Conservation (phyloP, 208 protist species). For the Leishmania amazonensis region DNA sequence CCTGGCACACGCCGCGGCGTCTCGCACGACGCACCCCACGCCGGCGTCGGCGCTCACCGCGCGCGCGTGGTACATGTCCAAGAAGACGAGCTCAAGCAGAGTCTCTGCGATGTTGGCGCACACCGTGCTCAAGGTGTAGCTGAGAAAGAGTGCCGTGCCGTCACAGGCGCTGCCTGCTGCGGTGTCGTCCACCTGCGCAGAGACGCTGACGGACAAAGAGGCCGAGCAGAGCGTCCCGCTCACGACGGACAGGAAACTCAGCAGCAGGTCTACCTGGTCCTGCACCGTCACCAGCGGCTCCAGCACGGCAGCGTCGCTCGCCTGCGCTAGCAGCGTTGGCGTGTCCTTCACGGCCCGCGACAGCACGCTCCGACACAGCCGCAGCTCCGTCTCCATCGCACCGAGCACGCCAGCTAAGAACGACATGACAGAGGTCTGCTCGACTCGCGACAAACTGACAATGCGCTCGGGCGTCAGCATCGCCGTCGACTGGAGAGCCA, state of each 20-base stretch:
- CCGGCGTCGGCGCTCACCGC: slow-evolving; percentile 9
- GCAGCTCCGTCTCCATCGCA: slow-evolving; percentile 30
- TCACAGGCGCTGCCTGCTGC: background rate
- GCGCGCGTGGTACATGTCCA: slow-evolving; percentile 29
- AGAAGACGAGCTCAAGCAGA: slow-evolving; percentile 25
- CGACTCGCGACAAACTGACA: slow-evolving; percentile 23
- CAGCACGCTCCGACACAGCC: slow-evolving; percentile 28
- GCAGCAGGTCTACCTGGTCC: slow-evolving; percentile 39
- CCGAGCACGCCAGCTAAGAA: slow-evolving; percentile 28
- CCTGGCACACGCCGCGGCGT: slow-evolving; percentile 28
- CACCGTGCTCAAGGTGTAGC: slow-evolving; percentile 10
- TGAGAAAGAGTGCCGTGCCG: slow-evolving; percentile 6
- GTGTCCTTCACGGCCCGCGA: slow-evolving; percentile 21
- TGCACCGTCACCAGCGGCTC: slow-evolving; percentile 32
- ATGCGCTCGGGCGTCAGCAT: slow-evolving; percentile 19
- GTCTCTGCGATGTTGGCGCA: slow-evolving; percentile 27
- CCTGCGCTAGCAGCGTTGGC: slow-evolving; percentile 30
- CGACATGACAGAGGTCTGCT: slow-evolving; percentile 30
- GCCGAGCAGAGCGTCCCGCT: slow-evolving; percentile 25
- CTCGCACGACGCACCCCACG: slow-evolving; percentile 26
- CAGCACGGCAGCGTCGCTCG: slow-evolving; percentile 25
- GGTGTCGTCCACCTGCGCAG: background rate
- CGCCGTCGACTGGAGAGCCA: slow-evolving; percentile 30
- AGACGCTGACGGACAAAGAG: slow-evolving; percentile 1
- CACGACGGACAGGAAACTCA: slow-evolving; percentile 32